A percentile compares a stretch with the other conserved stretches of the same genome.
Evolutionary conservation across 2,329 filamentous ascomycete genomes (phyloP).

Genomic region (Arachnomyces sp.): DNA sequence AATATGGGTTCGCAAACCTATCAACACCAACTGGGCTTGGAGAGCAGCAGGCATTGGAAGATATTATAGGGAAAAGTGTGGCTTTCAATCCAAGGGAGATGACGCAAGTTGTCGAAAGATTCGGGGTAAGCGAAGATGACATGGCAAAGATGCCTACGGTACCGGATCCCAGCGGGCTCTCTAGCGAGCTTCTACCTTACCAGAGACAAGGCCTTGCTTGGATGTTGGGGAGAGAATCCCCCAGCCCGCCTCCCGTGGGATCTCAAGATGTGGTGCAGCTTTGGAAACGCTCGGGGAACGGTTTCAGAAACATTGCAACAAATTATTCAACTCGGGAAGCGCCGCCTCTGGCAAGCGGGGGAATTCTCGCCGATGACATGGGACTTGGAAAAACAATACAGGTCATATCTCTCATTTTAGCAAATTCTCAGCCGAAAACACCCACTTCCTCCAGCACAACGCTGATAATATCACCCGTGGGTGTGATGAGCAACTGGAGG

Average conservation of each 20-base stretch:
- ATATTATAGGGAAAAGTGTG: slow-evolving; percentile 60
- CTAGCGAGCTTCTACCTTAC: slow-evolving; percentile 67
- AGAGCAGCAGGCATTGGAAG: slow-evolving; percentile 45
- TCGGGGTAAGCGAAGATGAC: slow-evolving; percentile 63
- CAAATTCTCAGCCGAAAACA: slow-evolving; percentile 40
- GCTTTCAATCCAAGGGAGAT: slow-evolving; percentile 60
- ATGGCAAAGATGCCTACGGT: slow-evolving; percentile 66
- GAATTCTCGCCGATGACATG: slow-evolving; percentile 89
- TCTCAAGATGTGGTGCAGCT: slow-evolving; percentile 63
- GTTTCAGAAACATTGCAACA: slow-evolving; percentile 63
- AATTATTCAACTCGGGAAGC: slow-evolving; percentile 53
- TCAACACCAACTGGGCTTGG: slow-evolving; percentile 22
- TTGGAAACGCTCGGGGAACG: slow-evolving; percentile 55
- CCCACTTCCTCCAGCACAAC: slow-evolving; percentile 52
- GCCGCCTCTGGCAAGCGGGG: slow-evolving; percentile 65
- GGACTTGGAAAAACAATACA: slow-evolving; percentile 84
- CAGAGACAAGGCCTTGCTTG: slow-evolving; percentile 73
- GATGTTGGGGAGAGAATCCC: slow-evolving; percentile 70
- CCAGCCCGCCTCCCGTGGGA: slow-evolving; percentile 52
- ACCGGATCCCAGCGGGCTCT: slow-evolving; percentile 57
- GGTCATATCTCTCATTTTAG: slow-evolving; percentile 69
- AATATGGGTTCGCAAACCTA: slow-evolving; percentile 28
- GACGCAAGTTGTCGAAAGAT: slow-evolving; percentile 58
- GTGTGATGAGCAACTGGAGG: slow-evolving; percentile 87
- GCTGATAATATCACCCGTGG: slow-evolving; percentile 72